phyloP scores from a whole-genome alignment of 2,329 filamentous ascomycete genomes.

The Ilyonectria destructans region DNA sequence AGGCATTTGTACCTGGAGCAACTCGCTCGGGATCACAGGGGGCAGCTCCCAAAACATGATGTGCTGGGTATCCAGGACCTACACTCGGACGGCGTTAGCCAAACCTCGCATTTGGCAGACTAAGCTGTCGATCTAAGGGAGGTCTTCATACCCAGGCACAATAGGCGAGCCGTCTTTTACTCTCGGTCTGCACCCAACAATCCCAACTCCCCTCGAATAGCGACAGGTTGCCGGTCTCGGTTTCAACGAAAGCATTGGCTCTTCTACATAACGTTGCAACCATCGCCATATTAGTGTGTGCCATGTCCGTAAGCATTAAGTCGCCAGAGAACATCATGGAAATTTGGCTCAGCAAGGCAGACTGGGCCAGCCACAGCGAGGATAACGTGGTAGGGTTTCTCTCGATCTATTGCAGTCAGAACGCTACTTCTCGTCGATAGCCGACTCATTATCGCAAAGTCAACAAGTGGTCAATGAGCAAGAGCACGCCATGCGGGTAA shows the following conservation, averaged over 20 bases:
- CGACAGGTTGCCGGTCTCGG: neutral
- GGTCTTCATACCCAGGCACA: neutral
- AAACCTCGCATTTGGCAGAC: neutral
- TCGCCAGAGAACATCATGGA: constrained; percentile 2
- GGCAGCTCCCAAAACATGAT: neutral
- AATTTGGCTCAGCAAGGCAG: neutral
- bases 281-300: neutral
- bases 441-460: neutral
- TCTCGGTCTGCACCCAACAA: neutral
- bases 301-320: neutral
- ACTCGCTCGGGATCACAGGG: neutral
- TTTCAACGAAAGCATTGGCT: neutral
- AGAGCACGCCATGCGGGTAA: neutral
- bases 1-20: neutral
- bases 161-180: neutral
- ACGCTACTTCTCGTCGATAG: neutral
- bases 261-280: neutral
- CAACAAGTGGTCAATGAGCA: neutral
- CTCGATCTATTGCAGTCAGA: neutral
- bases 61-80: constrained; percentile 3
- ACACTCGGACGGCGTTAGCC: neutral
- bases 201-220: neutral
- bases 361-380: neutral
- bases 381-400: neutral
- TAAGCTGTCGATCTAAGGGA: neutral